phyloP scores from a whole-genome alignment of 371 early-diverging fungal species.

The Dipsacomyces acuminosporus region DNA sequence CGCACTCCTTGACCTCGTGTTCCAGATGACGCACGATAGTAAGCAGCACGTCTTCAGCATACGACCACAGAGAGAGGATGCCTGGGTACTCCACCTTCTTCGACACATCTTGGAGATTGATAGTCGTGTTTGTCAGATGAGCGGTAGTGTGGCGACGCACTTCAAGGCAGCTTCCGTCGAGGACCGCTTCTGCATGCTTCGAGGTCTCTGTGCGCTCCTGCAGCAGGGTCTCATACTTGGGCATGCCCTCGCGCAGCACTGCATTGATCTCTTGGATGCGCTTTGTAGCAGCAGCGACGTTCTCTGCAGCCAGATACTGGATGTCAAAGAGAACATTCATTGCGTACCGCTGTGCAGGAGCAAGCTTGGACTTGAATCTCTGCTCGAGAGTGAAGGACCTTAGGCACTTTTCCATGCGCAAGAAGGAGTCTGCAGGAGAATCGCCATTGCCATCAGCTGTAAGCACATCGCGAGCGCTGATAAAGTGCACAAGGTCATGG shows the following conservation, averaged over 20 bases:
- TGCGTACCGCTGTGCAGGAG: slow-evolving; percentile 89
- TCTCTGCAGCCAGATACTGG: slow-evolving; percentile 49
- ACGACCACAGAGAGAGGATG: slow-evolving; percentile 74
- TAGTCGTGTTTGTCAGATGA: slow-evolving; percentile 36
- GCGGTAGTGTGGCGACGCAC: slow-evolving; percentile 42
- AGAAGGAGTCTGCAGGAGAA: slow-evolving; percentile 60
- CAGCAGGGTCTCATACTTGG: slow-evolving; percentile 43
- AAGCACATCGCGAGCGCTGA: slow-evolving; percentile 60
- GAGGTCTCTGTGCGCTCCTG: slow-evolving; percentile 24
- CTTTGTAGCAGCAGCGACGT: slow-evolving; percentile 39
- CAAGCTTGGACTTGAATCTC: slow-evolving; percentile 87
- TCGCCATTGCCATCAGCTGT: slow-evolving; percentile 21
- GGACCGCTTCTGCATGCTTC: slow-evolving; percentile 27
- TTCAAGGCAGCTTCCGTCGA: slow-evolving; percentile 39
- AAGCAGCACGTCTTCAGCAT: slow-evolving; percentile 71
- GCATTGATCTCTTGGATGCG: slow-evolving; percentile 45
- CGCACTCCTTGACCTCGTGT: slow-evolving; percentile 61
- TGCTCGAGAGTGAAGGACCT: slow-evolving; percentile 92
- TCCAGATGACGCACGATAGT: slow-evolving; percentile 61
- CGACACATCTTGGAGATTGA: slow-evolving; percentile 58
- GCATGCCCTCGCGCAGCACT: slow-evolving; percentile 48
- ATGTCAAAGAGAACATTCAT: slow-evolving; percentile 71
- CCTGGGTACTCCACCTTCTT: slow-evolving; percentile 75
- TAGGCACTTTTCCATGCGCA: slow-evolving; percentile 74
- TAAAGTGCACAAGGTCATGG: slow-evolving; percentile 93